Base-by-base conservation (phyloP, 2,329 filamentous ascomycete species). In the Lizonia empirigonia region DNA sequence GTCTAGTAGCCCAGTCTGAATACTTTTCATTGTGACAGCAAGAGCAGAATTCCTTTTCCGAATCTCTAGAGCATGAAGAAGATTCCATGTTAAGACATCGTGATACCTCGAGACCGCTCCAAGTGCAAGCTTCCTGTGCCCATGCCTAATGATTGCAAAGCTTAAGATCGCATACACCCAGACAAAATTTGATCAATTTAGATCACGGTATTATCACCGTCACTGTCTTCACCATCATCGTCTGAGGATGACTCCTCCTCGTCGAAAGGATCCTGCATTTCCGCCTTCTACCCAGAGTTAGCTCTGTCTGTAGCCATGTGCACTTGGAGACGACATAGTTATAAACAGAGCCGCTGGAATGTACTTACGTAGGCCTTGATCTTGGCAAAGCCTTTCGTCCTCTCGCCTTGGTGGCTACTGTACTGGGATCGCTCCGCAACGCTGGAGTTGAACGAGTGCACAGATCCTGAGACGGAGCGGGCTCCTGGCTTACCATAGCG, bases 151-250 rank as follows among this genome's bases (percentile, higher is more conserved):
- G 18, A n/a, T n/a, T 13, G 6, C 10, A 12, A 22, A 36, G 1
- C 4, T 22, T 23, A 9, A 36, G 19, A 34, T 19, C 13, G 15
- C 9, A 12, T 3, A 34, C 19, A 18, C 13, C 7, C 16, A 7
- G 15, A n/a, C 12, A 23, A 4, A 23, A 6, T 12, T 13, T 23
- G 13, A 5, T 5, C 9, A 4, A 5, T 12, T 42, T 46, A 65
- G 37, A 67, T 68, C 16, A 73, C 70, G 7, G 64, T 67, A 20
- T 70, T 63, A 27, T 73, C 69, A 18, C 71, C 72, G 40, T 69
- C 68, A n/a, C 69, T 65, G 38, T 60, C 57, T 18, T 72, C 75
- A 7, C 76, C 74, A 30, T 81, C 79, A 2, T 72, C 60, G 18
- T 33, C 40, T 2, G 46, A 50, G 16, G 41, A 39, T 72, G 75